Base-by-base conservation (phyloP, 129 eudicot genomes). In the Rutidosis leptorrhynchoides region DNA sequence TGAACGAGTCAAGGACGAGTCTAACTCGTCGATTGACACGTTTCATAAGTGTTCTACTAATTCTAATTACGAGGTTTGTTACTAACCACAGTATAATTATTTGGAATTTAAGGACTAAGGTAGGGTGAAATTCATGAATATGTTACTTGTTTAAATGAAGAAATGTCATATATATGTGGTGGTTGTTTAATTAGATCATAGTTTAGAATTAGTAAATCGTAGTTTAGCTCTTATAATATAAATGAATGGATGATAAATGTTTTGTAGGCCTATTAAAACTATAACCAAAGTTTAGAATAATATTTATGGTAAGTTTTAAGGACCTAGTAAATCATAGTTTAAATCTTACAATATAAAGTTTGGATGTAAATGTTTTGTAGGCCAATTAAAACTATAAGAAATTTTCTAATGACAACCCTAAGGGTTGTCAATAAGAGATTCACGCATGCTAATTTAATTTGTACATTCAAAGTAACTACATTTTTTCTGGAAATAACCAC, bases 1-100 rank as follows among this genome's bases (percentile, higher is more conserved):
- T 21, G 64, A 71, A 49, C 76, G 68, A 46, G 64, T 43, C 45
- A 77, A 77, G 52, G 64, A 51, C 22, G 78, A 74, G 52, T 63
- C 69, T 4, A 51, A 43, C 62, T 65, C 78, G 3, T 58, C 29
- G 26, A 67, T 51, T 15, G 69, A 28, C 22, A 29, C 23, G 28
- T 24, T 64, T 8, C 58, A 43, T 0, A 54, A 54, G 29, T 71
- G 62, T 49, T 72, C 57, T 4, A 23, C 7, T n/a, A 32, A 58
- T 59, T 58, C 69, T 40, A 40, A 12, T 24, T 60, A 32, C 6
- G 49, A 68, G 79, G 79, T 75, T 58, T 30, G 54, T 74, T 62
- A 40, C n/a, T 2, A 0, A 11, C 12, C 46, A 40, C 46, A 7
- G 10, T 3, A 3, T 29, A 22, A 8, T 21, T 12, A 40, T 40